Evolutionary conservation across 306 rosid species (phyloP).

Genomic region (Benincasa hispida): DNA sequence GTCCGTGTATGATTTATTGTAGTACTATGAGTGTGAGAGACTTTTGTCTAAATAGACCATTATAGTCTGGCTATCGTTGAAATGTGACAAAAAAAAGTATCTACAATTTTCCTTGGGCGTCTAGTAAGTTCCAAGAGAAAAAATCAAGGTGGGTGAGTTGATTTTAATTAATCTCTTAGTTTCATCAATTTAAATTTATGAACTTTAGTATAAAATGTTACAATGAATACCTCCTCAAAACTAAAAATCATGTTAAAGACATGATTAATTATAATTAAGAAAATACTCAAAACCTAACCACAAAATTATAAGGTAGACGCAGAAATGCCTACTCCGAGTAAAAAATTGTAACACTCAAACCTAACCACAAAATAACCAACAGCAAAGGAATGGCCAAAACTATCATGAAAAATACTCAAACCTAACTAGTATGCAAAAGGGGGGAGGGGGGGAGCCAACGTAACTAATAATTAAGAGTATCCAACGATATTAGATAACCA

Average conservation of each 20-base stretch:
- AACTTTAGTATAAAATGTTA: neutral
- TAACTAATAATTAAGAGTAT: neutral
- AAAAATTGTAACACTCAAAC: neutral
- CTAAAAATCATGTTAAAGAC: neutral
- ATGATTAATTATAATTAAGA: neutral
- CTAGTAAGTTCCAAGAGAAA: neutral
- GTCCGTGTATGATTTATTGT: neutral
- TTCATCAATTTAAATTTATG: neutral
- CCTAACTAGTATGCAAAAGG: neutral
- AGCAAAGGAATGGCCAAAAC: neutral
- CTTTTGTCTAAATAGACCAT: neutral
- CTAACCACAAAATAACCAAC: neutral
- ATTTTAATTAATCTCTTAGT: neutral
- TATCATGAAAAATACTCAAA: neutral
- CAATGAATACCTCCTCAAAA: neutral
- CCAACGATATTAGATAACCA: neutral
- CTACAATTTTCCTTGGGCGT: neutral
- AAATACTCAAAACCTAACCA: neutral
- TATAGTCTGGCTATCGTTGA: neutral
- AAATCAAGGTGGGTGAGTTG: neutral
- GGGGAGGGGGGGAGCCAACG: no score
- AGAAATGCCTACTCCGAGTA: neutral
- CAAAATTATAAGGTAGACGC: neutral
- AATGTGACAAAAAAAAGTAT: neutral
- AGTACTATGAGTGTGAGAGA: neutral